Conservation (phyloP, 2,329 filamentous ascomycete genomes). For the Paecilomyces variotii region DNA sequence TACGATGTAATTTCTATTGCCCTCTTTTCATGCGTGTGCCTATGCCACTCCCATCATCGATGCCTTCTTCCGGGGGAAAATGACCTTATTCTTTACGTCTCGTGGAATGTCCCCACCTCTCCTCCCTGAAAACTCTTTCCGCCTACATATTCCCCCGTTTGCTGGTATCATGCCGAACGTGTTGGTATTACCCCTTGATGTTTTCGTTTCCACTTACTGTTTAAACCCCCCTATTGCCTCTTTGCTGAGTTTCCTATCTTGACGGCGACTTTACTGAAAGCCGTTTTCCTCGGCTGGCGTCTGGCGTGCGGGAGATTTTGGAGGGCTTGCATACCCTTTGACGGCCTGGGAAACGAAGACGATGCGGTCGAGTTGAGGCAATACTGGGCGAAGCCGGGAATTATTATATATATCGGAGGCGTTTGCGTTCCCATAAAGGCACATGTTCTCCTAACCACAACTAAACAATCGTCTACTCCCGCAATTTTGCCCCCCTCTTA, state of each 20-base stretch:
- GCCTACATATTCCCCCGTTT: slow-evolving; percentile 1
- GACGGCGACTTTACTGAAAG: neutral
- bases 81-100: slow-evolving; percentile 9
- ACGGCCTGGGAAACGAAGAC: slow-evolving; percentile 6
- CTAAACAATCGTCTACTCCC: neutral
- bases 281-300: slow-evolving; percentile 1
- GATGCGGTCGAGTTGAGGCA: slow-evolving; percentile 4
- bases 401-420: neutral
- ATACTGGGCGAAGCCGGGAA: slow-evolving; percentile 1
- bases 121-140: slow-evolving; percentile 1
- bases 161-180: neutral
- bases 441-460: neutral
- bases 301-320: slow-evolving; percentile 1
- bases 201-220: slow-evolving; percentile 3
- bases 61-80: slow-evolving; percentile 1
- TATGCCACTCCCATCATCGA: slow-evolving; percentile 10
- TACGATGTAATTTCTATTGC: slow-evolving; percentile 20
- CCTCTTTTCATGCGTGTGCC: slow-evolving; percentile 13
- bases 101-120: slow-evolving; percentile 3
- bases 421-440: neutral
- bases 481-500: neutral
- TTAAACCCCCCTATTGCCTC: neutral
- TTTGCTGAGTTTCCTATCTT: slow-evolving; percentile 1
- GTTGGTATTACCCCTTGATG: slow-evolving; percentile 1
- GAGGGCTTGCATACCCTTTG: slow-evolving; percentile 3